Base-by-base conservation (phyloP, 768 basidiomycete species). In the Termitomyces sp. region DNA sequence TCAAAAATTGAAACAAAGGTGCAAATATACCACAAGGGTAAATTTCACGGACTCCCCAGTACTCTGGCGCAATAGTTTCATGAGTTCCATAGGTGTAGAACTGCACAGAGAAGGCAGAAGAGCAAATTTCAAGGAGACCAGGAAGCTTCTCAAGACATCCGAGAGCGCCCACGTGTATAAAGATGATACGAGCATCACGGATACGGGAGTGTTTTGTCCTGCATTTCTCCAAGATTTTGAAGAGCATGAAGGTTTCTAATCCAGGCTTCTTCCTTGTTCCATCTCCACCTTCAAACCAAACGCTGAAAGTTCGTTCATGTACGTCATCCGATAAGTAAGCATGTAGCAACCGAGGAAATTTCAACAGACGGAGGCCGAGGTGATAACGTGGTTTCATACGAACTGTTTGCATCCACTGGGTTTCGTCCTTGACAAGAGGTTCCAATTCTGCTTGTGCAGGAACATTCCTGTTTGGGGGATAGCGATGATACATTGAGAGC, bases 61-160 rank as follows among this genome's bases (percentile, higher is more conserved):
- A 70, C 6, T 75, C 68, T 18, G 76, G 77, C n/a, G 76, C 69
- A 14, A 88, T 71, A 18, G 68, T 76, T 32, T 80, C 70, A 69
- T 88, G 82, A 12, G 85, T 82, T 0, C 90, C 90, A 72, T 86
- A 93, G 0, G 81, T 81, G 66, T 84, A 83, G 63, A 91, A 89
- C 36, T 80, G 83, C 7, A 82, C 66, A 43, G 82, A 78, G 32
- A 75, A 71, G 3, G 70, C 69, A 23, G 79, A 76, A 30, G 66
- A 69, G 20, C 82, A 71, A 55, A 83, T 76, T 32, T 80, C 76
- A 10, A 74, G 75, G 35, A 89, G 68, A 3, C 70, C 73, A 2
- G 83, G 80, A 33, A 89, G 67, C 13, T 74, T 74, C 58, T 79
- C 73, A 9, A 91, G 60, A 1, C 70, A 76, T 46, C 67, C 67